phyloP scores from a whole-genome alignment of 352 stramenopile genomes.

The Phytophthora rubi region DNA sequence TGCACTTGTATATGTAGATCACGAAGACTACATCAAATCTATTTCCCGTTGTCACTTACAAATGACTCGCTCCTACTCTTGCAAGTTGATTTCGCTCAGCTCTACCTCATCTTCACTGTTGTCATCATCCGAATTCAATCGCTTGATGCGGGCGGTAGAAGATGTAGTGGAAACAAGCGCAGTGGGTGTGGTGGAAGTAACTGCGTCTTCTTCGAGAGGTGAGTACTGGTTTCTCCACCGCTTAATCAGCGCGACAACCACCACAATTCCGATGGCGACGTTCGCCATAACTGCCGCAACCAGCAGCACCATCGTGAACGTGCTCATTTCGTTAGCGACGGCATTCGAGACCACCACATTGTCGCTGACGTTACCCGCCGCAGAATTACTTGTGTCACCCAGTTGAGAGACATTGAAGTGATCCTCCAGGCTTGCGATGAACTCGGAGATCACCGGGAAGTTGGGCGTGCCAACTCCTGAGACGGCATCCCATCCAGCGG shows the following conservation, averaged over 20 bases:
- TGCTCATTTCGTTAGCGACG: slow-evolving; percentile 28
- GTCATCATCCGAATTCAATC: slow-evolving; percentile 34
- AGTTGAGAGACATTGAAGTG: slow-evolving; percentile 53
- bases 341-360: slow-evolving; percentile 18
- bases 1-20: not conserved
- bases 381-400: slow-evolving; percentile 13
- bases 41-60: slow-evolving; percentile 16
- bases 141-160: slow-evolving; percentile 14
- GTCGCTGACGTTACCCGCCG: slow-evolving; percentile 9
- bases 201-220: slow-evolving; percentile 40
- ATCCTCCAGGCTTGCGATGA: slow-evolving; percentile 58
- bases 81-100: slow-evolving; percentile 64
- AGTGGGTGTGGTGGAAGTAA: slow-evolving; percentile 18
- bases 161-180: slow-evolving; percentile 23
- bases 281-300: slow-evolving; percentile 39
- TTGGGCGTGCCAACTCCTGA: slow-evolving; percentile 89
- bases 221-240: slow-evolving; percentile 67
- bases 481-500: slow-evolving; percentile 88
- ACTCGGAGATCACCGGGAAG: slow-evolving; percentile 70
- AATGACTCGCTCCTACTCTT: slow-evolving; percentile 37
- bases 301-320: slow-evolving; percentile 48
- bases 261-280: slow-evolving; percentile 39
- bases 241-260: slow-evolving; percentile 50
- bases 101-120: slow-evolving; percentile 41
- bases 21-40: slow-evolving; percentile 22